These are phyloP conservation scores for Apiotrichum akiyoshidainum DNA, from an alignment of 1,284 basidiomycete species.

Conservation along the genomic window DNA sequence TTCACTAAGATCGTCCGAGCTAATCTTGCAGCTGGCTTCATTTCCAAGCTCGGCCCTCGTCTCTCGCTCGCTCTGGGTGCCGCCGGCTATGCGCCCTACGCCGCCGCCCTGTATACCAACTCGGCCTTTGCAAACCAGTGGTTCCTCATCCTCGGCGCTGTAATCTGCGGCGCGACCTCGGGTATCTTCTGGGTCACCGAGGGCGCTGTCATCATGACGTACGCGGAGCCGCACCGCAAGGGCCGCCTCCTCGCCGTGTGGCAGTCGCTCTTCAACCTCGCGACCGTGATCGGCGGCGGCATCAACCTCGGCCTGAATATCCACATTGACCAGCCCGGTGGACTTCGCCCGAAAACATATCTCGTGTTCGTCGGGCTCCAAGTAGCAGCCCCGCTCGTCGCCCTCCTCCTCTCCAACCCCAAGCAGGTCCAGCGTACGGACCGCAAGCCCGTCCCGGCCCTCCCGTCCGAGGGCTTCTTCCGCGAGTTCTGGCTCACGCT, in stretches of 20 bases:
- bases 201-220: conserved; percentile 33
- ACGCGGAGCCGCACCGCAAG: conserved; percentile 31
- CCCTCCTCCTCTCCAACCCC: conserved; percentile 12
- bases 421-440: conserved; percentile 10
- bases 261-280: conserved; percentile 35
- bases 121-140: conserved; percentile 26
- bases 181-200: conserved; percentile 40
- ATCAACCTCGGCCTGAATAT: conserved; percentile 38
- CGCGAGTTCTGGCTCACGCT: too few species aligned
- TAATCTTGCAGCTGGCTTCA: too few species aligned
- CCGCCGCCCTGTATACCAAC: conserved; percentile 41
- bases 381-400: not conserved
- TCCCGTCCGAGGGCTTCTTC: too few species aligned
- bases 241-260: conserved; percentile 39
- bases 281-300: conserved; percentile 42
- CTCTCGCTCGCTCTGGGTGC: conserved; percentile 11
- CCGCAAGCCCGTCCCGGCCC: too few species aligned
- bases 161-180: conserved; percentile 34
- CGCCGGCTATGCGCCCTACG: conserved; percentile 35
- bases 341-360: conserved; percentile 10
- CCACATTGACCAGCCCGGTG: conserved; percentile 11
- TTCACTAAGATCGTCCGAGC: too few species aligned
- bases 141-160: conserved; percentile 36
- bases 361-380: conserved; percentile 38
- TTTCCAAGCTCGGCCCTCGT: too few species aligned